Percentiles rank a stretch among this genome's conserved stretches.
Conservation (phyloP, 208 protist genomes). For the Trypanosoma congolense region DNA sequence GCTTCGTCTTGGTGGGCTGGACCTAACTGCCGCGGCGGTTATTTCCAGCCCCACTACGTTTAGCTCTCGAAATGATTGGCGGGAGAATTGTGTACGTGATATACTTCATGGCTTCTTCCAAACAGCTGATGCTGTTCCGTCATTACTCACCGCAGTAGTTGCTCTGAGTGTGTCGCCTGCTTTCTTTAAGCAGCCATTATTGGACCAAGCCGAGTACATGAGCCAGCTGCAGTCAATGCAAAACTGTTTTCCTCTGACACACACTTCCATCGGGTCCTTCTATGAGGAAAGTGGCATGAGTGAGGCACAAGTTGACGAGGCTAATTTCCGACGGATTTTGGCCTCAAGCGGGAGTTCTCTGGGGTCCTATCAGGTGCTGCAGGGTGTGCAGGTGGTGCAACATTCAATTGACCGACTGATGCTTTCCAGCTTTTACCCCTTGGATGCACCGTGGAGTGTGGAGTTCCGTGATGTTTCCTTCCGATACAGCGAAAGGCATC, state of each 20-base stretch:
- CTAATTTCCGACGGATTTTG: slow-evolving; percentile 7
- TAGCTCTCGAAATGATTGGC: not conserved
- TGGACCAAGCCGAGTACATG: slow-evolving; percentile 15
- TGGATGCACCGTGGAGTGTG: slow-evolving; percentile 40
- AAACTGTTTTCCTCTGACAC: slow-evolving; percentile 9
- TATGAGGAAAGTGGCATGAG: slow-evolving; percentile 16
- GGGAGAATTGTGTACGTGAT: slow-evolving; percentile 16
- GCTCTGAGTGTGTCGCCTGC: not conserved
- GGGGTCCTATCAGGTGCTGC: slow-evolving; percentile 19
- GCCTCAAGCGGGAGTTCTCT: slow-evolving; percentile 9
- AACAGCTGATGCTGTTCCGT: slow-evolving; percentile 15
- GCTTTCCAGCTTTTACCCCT: not conserved
- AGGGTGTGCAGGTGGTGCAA: slow-evolving; percentile 13
- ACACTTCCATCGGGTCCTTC: slow-evolving; percentile 6
- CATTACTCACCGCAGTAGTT: slow-evolving; percentile 12
- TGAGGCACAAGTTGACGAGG: slow-evolving; percentile 11
- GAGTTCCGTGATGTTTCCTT: slow-evolving; percentile 65
- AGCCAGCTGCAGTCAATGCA: slow-evolving; percentile 14
- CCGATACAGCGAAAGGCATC: slow-evolving; percentile 39
- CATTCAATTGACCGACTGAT: slow-evolving; percentile 16
- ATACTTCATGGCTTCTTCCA: slow-evolving; percentile 16
- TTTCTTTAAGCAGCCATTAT: slow-evolving; percentile 11
- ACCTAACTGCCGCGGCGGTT: slow-evolving; percentile 6
- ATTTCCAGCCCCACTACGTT: not conserved
- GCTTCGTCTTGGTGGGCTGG: slow-evolving; percentile 7